Evolutionary conservation across 1,284 basidiomycete genomes (phyloP).

Genomic region (Meira miltonrushii): DNA sequence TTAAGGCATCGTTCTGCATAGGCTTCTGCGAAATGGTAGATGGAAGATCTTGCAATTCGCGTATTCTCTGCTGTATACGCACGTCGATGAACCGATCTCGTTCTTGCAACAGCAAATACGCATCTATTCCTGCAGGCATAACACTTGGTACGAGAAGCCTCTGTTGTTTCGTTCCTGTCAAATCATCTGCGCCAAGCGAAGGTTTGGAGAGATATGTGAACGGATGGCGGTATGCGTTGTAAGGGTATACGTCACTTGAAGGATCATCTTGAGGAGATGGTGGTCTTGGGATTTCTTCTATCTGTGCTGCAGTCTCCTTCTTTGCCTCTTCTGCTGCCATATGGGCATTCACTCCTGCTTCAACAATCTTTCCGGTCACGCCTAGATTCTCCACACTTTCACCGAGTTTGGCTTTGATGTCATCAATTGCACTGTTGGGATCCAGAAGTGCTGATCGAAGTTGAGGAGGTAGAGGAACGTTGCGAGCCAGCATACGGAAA

Average conservation of each 20-base stretch:
- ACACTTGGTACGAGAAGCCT: slow-evolving; percentile 78
- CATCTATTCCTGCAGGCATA: slow-evolving; percentile 88
- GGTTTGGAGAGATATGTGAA: slow-evolving; percentile 59
- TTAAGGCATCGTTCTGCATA: slow-evolving; percentile 17
- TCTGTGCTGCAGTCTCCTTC: slow-evolving; percentile 27
- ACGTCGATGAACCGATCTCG: slow-evolving; percentile 85
- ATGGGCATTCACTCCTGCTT: slow-evolving; percentile 58
- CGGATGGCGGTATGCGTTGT: slow-evolving; percentile 88
- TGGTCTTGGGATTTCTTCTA: slow-evolving; percentile 30
- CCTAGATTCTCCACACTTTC: slow-evolving; percentile 58
- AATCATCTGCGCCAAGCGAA: slow-evolving; percentile 30
- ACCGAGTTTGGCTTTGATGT: slow-evolving; percentile 52
- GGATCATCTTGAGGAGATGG: slow-evolving; percentile 60
- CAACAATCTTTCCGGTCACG: slow-evolving; percentile 71
- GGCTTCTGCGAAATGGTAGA: slow-evolving; percentile 62
- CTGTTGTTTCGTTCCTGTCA: slow-evolving; percentile 65
- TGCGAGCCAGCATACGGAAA: slow-evolving; percentile 75
- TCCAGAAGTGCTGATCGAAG: slow-evolving; percentile 68
- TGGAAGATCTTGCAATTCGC: slow-evolving; percentile 78
- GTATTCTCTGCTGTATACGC: slow-evolving; percentile 79
- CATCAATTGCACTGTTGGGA: slow-evolving; percentile 18
- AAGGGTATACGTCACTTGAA: slow-evolving; percentile 80
- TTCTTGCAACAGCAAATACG: slow-evolving; percentile 82
- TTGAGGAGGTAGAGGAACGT: slow-evolving; percentile 71
- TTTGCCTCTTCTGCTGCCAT: slow-evolving; percentile 61